phyloP scores from a whole-genome alignment of 257 asterid genomes.

The Solanum megistacrolobum region DNA sequence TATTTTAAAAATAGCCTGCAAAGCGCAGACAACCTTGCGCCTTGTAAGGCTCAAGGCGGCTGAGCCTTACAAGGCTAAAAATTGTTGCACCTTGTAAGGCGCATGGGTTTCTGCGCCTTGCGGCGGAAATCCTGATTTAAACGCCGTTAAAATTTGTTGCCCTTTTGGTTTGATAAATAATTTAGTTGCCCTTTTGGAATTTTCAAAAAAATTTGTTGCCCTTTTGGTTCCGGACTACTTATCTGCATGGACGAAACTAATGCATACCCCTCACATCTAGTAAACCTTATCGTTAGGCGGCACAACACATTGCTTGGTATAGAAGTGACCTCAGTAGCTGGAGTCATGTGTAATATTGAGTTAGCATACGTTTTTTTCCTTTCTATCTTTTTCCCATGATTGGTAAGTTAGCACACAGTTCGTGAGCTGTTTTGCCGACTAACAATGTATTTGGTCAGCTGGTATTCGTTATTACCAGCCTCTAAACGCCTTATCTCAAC shows the following conservation, averaged over 20 bases:
- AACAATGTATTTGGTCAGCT: not conserved
- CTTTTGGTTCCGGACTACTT: not conserved
- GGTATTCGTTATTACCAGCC: not conserved
- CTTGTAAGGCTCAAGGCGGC: too few species aligned
- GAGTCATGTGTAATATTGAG: not conserved
- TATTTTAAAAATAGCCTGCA: too few species aligned
- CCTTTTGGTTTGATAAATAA: too few species aligned
- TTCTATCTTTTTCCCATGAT: not conserved
- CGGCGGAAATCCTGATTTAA: too few species aligned
- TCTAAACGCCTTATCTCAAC: not conserved
- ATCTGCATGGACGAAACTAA: not conserved
- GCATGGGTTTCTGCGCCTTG: too few species aligned
- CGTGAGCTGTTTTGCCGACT: not conserved
- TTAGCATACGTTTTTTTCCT: not conserved
- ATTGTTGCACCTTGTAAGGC: too few species aligned
- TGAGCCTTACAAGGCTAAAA: too few species aligned
- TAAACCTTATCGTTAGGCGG: not conserved
- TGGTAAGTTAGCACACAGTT: not conserved
- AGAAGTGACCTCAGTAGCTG: not conserved
- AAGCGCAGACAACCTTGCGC: too few species aligned
- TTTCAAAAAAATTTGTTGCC: too few species aligned
- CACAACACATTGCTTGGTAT: not conserved
- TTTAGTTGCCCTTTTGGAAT: too few species aligned
- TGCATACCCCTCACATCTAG: not conserved
- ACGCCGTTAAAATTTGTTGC: too few species aligned